Conservation (phyloP, 192 early-diverging fungal species). For the Coemansia sp. region DNA sequence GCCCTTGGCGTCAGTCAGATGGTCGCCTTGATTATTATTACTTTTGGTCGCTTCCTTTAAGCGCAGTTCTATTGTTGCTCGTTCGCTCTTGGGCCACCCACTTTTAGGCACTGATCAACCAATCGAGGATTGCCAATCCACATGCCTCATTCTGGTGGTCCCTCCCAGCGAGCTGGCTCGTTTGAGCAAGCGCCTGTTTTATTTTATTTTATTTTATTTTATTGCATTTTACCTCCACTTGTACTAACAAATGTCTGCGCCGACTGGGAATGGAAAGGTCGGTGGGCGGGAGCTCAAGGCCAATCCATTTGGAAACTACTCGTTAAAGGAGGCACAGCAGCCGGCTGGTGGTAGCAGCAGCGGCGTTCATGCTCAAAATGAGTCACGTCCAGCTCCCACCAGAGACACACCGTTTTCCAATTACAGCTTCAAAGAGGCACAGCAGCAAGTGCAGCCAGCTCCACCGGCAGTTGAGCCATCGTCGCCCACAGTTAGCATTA, state of each 20-base stretch:
- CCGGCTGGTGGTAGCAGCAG: constrained; percentile 7
- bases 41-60: too few relatives aligned
- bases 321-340: constrained; percentile 49
- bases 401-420: constrained; percentile 41
- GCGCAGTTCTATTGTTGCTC: too few relatives aligned
- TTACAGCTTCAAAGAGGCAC: constrained; percentile 53
- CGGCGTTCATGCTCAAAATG: not conserved
- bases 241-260: not conserved
- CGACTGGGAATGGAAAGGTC: not conserved
- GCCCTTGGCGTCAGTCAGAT: too few relatives aligned
- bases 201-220: not conserved
- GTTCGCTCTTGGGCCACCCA: too few relatives aligned
- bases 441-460: constrained; percentile 11
- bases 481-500: constrained; percentile 21
- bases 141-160: not conserved
- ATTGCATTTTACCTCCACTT: not conserved
- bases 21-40: too few relatives aligned
- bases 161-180: not conserved
- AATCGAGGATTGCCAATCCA: not conserved
- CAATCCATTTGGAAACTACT: constrained; percentile 57
- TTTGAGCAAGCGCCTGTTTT: too few relatives aligned
- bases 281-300: constrained; percentile 14
- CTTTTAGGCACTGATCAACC: not conserved
- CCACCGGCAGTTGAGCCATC: constrained; percentile 7
- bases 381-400: not conserved